Conservation (phyloP, 768 basidiomycete species). For the Lyophyllum atratum region DNA sequence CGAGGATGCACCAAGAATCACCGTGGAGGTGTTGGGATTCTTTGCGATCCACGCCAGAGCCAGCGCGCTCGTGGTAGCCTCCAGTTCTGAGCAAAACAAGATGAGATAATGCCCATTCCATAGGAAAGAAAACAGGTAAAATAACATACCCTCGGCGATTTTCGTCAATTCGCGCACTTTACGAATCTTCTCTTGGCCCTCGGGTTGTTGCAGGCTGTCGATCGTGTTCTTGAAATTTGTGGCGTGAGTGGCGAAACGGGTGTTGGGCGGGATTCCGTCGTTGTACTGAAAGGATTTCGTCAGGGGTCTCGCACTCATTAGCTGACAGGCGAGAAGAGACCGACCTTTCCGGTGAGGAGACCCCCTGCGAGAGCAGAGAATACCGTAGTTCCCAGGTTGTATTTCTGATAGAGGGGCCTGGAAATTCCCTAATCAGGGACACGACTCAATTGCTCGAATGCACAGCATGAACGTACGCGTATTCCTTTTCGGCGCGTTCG, state of each 20-base stretch:
- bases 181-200: conserved; percentile 64
- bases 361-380: conserved; percentile 74
- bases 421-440: background rate
- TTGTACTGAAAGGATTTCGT: conserved; percentile 49
- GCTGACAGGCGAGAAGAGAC: background rate
- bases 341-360: conserved; percentile 74
- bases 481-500: conserved; percentile 78
- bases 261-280: conserved; percentile 68
- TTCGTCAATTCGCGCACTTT: conserved; percentile 69
- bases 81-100: conserved; percentile 42
- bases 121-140: background rate
- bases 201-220: conserved; percentile 51
- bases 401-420: conserved; percentile 64
- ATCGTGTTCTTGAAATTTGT: conserved; percentile 50
- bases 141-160: conserved; percentile 52
- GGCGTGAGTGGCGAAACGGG: conserved; percentile 60
- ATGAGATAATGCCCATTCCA: background rate
- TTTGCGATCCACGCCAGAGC: conserved; percentile 77
- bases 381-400: conserved; percentile 65
- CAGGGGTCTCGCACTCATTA: conserved; percentile 16
- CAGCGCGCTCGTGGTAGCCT: conserved; percentile 60
- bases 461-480: conserved; percentile 54
- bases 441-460: too few species aligned
- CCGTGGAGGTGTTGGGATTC: conserved; percentile 65
- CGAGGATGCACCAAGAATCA: conserved; percentile 68